These are phyloP conservation scores for Pycnococcus provasolii DNA, from an alignment of 139 green algal genomes.

Conservation along the genomic window DNA sequence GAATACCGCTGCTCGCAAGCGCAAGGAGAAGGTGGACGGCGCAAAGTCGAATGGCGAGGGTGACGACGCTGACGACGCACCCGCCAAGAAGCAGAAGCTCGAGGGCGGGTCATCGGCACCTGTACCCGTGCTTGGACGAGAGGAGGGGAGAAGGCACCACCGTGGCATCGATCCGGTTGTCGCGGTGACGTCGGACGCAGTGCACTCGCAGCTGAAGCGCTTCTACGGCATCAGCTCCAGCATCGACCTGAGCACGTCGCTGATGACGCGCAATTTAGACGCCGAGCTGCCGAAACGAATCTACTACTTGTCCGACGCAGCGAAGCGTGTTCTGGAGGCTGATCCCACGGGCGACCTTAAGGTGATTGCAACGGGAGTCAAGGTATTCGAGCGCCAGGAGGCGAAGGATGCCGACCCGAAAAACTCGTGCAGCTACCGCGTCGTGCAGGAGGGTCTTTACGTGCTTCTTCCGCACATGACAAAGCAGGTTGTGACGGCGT, in stretches of 20 bases:
- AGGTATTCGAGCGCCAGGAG: conserved; percentile 83
- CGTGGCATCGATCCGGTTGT: conserved; percentile 39
- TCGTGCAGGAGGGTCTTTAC: conserved; percentile 11
- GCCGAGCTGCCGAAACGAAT: conserved; percentile 38
- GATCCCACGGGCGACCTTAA: conserved; percentile 63
- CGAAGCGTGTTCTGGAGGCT: conserved; percentile 50
- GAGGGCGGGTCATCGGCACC: conserved; percentile 29
- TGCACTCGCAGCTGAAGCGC: conserved; percentile 36
- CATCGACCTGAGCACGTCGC: too few relatives aligned
- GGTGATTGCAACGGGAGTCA: conserved; percentile 63
- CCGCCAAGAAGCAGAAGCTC: not conserved
- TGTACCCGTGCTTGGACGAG: conserved; percentile 22
- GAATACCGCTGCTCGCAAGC: not conserved
- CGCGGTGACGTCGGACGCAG: conserved; percentile 24
- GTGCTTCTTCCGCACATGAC: conserved; percentile 1
- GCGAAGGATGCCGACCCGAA: conserved; percentile 19
- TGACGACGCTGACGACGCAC: conserved; percentile 3
- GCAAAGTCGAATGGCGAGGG: not conserved
- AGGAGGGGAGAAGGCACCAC: not conserved
- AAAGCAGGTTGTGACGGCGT: conserved; percentile 15
- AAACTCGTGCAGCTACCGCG: conserved; percentile 6
- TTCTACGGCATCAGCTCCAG: conserved; percentile 57
- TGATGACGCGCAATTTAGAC: conserved; percentile 48
- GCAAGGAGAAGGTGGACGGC: conserved; percentile 4
- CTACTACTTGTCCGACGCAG: conserved; percentile 33